A percentile compares a stretch with the other conserved stretches of the same genome.
Conservation (phyloP, 2,329 filamentous ascomycete species). For the Monosporascus sp. region DNA sequence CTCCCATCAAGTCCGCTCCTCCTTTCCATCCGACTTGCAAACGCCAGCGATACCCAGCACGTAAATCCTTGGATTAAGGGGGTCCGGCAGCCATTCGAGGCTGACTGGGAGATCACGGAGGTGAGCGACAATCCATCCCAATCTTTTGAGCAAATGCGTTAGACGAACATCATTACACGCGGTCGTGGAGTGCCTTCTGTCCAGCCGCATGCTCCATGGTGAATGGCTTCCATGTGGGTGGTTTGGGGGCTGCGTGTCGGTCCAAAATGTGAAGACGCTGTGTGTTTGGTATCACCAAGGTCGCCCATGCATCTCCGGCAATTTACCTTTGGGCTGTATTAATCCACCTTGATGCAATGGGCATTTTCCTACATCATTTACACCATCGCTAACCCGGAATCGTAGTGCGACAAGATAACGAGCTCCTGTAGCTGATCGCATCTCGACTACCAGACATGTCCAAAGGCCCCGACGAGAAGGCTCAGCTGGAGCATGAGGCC, state of each 20-base stretch:
- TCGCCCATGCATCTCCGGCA: too few species aligned
- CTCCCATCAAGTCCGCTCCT: constrained; percentile 9
- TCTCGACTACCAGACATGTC: constrained; percentile 17
- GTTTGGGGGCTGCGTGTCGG: not conserved
- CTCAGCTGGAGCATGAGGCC: constrained; percentile 18
- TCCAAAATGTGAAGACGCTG: not conserved
- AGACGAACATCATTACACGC: not conserved
- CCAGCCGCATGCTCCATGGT: too few species aligned
- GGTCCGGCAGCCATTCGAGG: constrained; percentile 20
- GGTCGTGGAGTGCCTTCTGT: too few species aligned
- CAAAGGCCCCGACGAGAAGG: constrained; percentile 19
- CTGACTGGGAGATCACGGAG: constrained; percentile 14
- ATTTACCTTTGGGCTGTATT: too few species aligned
- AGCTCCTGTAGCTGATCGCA: not conserved
- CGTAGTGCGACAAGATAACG: not conserved
- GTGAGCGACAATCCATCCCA: constrained; percentile 12
- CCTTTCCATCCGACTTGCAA: constrained; percentile 5
- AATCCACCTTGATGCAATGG: not conserved
- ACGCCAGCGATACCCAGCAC: constrained; percentile 4
- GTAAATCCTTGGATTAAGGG: constrained; percentile 19
- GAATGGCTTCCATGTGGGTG: not conserved
- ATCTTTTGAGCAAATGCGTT: not conserved
- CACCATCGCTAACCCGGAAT: not conserved
- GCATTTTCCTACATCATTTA: not conserved
- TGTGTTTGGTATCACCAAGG: too few species aligned